phyloP scores from a whole-genome alignment of 2,329 filamentous ascomycete genomes.

The Fonsecaea pedrosoi region DNA sequence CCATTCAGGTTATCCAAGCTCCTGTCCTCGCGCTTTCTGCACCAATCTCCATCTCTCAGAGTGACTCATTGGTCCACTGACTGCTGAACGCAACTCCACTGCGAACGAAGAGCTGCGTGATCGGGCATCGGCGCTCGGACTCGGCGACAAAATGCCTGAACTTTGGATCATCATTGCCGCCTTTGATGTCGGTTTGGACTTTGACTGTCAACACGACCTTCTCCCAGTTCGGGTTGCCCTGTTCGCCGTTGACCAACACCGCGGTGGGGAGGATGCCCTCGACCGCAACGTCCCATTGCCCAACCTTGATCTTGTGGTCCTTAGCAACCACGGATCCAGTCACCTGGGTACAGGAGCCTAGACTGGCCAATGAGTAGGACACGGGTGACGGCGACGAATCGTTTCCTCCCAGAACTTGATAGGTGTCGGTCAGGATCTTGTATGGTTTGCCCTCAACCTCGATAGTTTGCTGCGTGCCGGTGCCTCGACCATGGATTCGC shows the following conservation, averaged over 20 bases:
- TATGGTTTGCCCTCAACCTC: conserved; percentile 41
- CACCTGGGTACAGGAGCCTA: conserved; percentile 45
- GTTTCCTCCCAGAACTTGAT: conserved; percentile 42
- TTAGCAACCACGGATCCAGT: conserved; percentile 43
- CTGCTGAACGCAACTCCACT: conserved; percentile 42
- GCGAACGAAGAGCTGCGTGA: conserved; percentile 42
- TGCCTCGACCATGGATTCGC: conserved; percentile 39
- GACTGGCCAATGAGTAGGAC: conserved; percentile 42
- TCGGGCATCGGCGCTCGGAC: conserved; percentile 43
- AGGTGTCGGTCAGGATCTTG: conserved; percentile 42
- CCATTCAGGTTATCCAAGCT: not conserved
- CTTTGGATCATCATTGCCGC: conserved; percentile 13
- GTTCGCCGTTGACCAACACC: conserved; percentile 40
- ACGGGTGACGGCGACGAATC: conserved; percentile 43
- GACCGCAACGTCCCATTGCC: conserved; percentile 42
- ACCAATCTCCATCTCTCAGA: not conserved
- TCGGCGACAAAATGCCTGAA: conserved; percentile 41
- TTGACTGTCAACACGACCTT: conserved; percentile 36
- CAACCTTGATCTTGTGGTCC: conserved; percentile 42
- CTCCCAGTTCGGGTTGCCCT: conserved; percentile 45
- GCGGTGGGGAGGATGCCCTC: conserved; percentile 40
- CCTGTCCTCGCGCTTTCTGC: not conserved
- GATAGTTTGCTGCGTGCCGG: conserved; percentile 40
- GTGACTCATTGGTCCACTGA: conserved; percentile 41
- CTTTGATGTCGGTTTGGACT: conserved; percentile 41